These are phyloP conservation scores for Kodamaea laetipori DNA, from an alignment of 805 yeast species.

Conservation along the genomic window DNA sequence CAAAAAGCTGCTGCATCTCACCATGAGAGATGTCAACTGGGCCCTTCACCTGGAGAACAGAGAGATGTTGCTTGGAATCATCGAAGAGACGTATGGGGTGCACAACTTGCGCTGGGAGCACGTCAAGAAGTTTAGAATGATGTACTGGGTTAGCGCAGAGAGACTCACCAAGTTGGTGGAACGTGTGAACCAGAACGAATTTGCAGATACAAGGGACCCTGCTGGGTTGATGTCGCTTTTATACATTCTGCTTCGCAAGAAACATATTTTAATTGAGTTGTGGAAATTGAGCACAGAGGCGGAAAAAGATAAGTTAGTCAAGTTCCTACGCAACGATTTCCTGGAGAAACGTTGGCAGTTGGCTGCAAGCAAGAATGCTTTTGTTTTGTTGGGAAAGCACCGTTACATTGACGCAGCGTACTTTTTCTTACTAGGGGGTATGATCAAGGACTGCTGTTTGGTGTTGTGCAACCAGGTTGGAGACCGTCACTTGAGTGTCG, in stretches of 20 bases:
- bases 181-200: constrained; percentile 69
- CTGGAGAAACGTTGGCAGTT: constrained; percentile 73
- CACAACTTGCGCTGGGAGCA: constrained; percentile 58
- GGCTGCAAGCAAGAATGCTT: constrained; percentile 92
- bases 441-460: constrained; percentile 74
- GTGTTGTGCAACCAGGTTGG: constrained; percentile 67
- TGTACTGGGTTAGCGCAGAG: constrained; percentile 61
- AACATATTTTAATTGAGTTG: constrained; percentile 71
- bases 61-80: constrained; percentile 57
- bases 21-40: constrained; percentile 84
- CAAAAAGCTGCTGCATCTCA: constrained; percentile 51
- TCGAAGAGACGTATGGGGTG: constrained; percentile 44
- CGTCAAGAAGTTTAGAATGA: constrained; percentile 61
- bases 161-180: constrained; percentile 53
- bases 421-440: constrained; percentile 78
- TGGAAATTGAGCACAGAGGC: constrained; percentile 82
- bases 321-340: constrained; percentile 77
- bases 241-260: constrained; percentile 77
- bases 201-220: constrained; percentile 67
- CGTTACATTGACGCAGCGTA: constrained; percentile 85
- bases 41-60: constrained; percentile 83
- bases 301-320: constrained; percentile 81
- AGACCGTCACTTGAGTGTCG: constrained; percentile 75
- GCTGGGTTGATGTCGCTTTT: constrained; percentile 65
- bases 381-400: constrained; percentile 85